Evolutionary conservation across 2,329 filamentous ascomycete genomes (phyloP), one percentile per base, ranked within the genome.

Genomic region (Penicillium capsulatum): DNA sequence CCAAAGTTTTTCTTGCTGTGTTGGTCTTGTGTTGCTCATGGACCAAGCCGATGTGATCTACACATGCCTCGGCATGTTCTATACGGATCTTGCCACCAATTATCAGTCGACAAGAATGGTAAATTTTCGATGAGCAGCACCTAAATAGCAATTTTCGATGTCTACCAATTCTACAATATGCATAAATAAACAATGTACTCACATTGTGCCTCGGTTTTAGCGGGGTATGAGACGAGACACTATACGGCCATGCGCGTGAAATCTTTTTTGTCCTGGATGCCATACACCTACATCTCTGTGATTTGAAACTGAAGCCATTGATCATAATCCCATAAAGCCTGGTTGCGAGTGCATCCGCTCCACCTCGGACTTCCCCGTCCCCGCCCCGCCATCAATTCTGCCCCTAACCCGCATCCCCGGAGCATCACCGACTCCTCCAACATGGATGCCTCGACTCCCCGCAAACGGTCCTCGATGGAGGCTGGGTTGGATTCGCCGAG

Each of bases 381-480:
- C 32, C 43, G 45, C 51, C 45, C 42, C 39, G 38, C 48, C 41
- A 38, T 40, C 27, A 9, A 38, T 42, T 37, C 42, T 37, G 36
- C 47, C 44, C 48, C 48, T 42, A 42, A 48, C 40, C 13, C 13
- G 26, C 38, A 53, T 36, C 17, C 34, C 46, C 45, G 54, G 54
- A 52, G 51, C 45, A 50, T 54, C 47, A 40, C 50, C 47, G 49
- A 55, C 29, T 33, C 13, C 36, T 34, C 19, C 38, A 36, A 31
- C 30, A 53, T 58, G 51, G 45, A 53, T 45, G 42, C 44, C 19
- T 45, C 44, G 19, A 52, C 55, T 48, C 57, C 55, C 42, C 55
- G 59, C 51, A 66, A 66, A 46, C 60, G 63, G 26, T 64, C 63
- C 15, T 61, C 62, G 11, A 55, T 55, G 37, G 63, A 65, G 15